Conservation (phyloP, 495 filamentous ascomycete genomes). For the Lindgomyces ingoldianus region DNA sequence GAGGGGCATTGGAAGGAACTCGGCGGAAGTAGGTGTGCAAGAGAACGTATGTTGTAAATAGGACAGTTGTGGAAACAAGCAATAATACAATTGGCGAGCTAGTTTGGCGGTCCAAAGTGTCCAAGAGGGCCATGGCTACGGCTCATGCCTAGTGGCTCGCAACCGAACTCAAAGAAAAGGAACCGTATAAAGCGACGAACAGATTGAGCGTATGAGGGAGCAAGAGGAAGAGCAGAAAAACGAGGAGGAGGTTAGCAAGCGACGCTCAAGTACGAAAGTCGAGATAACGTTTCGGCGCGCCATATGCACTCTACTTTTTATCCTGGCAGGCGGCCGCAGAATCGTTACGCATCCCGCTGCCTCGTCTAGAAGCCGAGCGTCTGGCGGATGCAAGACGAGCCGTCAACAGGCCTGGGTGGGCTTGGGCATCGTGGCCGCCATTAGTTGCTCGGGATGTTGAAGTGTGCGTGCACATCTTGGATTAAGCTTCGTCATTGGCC, state of each 20-base stretch:
- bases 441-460: not conserved
- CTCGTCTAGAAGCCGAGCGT: too few relatives aligned
- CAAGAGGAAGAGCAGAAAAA: not conserved
- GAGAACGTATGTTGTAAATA: conserved; percentile 13
- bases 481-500: not conserved
- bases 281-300: not conserved
- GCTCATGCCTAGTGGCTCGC: not conserved
- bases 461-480: not conserved
- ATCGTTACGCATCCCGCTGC: not conserved
- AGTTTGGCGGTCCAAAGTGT: conserved; percentile 1
- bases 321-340: not conserved
- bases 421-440: not conserved
- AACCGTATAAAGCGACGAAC: too few relatives aligned
- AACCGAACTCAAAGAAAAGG: too few relatives aligned
- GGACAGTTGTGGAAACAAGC: not conserved
- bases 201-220: not conserved
- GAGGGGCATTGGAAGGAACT: conserved; percentile 16
- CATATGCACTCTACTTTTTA: not conserved
- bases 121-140: not conserved
- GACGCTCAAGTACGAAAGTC: too few relatives aligned
- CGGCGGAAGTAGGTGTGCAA: conserved; percentile 16
- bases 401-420: too few relatives aligned
- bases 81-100: not conserved
- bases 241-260: not conserved
- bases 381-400: not conserved